Evolutionary conservation across 495 filamentous ascomycete species (phyloP).

Genomic region (Umbilicaria muhlenbergii): DNA sequence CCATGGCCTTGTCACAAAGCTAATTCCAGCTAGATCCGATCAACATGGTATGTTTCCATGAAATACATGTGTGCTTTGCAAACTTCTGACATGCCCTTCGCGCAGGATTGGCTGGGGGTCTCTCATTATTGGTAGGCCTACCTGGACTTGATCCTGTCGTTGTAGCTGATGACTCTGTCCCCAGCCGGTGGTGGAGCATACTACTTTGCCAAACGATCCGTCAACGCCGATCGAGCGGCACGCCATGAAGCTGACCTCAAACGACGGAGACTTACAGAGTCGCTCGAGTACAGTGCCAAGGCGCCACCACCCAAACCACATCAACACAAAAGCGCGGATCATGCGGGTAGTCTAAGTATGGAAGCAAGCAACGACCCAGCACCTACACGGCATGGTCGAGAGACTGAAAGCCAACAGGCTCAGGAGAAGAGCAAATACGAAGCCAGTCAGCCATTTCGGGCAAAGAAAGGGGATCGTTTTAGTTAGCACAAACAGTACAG

Average conservation of each 20-base stretch:
- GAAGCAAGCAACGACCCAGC: conserved; percentile 75
- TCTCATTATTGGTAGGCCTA: conserved; percentile 54
- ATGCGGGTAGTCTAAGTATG: conserved; percentile 57
- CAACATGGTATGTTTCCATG: conserved; percentile 30
- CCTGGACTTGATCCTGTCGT: conserved; percentile 5
- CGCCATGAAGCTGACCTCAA: conserved; percentile 52
- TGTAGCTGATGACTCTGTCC: neutral
- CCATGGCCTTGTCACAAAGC: neutral
- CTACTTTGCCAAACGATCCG: conserved; percentile 86
- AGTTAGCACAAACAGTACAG: neutral
- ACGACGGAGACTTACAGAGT: conserved; percentile 43
- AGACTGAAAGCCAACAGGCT: conserved; percentile 52
- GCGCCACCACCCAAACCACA: conserved; percentile 12
- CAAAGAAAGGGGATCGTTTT: conserved; percentile 74
- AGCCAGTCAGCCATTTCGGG: conserved; percentile 51
- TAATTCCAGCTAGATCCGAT: conserved; percentile 27
- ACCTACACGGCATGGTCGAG: conserved; percentile 66
- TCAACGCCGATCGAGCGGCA: conserved; percentile 70
- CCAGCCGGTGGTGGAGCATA: conserved; percentile 82
- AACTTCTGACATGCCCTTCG: neutral
- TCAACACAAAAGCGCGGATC: conserved; percentile 26
- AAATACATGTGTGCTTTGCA: neutral
- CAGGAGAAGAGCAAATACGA: conserved; percentile 86
- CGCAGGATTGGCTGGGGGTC: conserved; percentile 72
- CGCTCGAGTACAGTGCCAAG: conserved; percentile 32